Base-by-base conservation (phyloP, 129 eudicot species). In the Scalesia atractyloides region DNA sequence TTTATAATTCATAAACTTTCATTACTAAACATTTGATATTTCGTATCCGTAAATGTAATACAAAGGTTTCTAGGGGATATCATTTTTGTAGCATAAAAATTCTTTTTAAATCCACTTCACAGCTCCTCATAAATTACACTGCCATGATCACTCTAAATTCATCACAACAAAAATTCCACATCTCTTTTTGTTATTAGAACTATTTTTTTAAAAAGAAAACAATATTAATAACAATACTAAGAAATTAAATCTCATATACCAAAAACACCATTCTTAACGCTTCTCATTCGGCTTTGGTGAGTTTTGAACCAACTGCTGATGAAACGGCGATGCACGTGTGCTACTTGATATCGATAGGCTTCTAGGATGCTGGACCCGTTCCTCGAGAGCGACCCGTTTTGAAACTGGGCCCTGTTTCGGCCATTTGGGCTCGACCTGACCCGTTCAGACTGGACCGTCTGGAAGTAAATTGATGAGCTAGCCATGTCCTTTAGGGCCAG, bases 331-430 rank as follows among this genome's bases (percentile, higher is more conserved):
- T 72, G 98, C 92, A n/a, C 82, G 82, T 2, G 78, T 52, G 68
- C 95, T 92, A 58, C 81, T 87, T 59, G 98, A 92, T 41, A 93
- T 86, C 6, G 97, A 93, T 17, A 93, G 88, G 83, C 98, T 90
- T 73, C 97, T 86, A 0, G 88, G 90, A 69, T 75, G 90, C 71
- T 83, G 97, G 86, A 91, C 73, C 95, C 92, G 9, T 87, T 89
- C 78, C 87, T 87, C 19, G 83, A 74, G 44, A 84, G 79, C 1
- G 92, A 72, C 24, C 88, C 88, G 0, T 77, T 86, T 15, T 76
- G 88, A 13, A 69, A 53, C 43, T 84, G 67, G 18, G 64, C 33
- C 11, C 91, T 90, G 34, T 84, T 82, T 62, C 87, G 60, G 33
- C 77, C 86, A 59, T 79, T 90, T 12, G 97, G 96, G 77, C 87